A percentile compares a stretch with the other conserved stretches of the same genome.
Evolutionary conservation across 106 monocot species (phyloP).

Genomic region (Alisma plantagoaquatica): DNA sequence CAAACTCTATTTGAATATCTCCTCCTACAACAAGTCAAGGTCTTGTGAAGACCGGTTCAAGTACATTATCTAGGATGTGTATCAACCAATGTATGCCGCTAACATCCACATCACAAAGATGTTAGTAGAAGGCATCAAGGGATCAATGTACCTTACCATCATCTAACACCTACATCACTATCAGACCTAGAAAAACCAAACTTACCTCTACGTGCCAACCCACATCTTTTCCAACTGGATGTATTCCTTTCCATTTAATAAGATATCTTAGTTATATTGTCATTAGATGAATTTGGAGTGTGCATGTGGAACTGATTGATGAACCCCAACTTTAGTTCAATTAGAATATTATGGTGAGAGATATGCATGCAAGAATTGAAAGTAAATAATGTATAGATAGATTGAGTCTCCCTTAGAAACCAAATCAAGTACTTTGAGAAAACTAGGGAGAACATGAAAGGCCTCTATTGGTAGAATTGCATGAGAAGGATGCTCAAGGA

Average conservation of each 20-base stretch:
- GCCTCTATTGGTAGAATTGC: constrained; percentile 16
- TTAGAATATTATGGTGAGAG: too few species aligned
- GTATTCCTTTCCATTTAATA: too few species aligned
- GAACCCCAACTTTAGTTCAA: too few species aligned
- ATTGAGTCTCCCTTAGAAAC: constrained; percentile 27
- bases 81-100: constrained; percentile 39
- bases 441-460: constrained; percentile 17
- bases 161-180: constrained; percentile 19
- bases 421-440: constrained; percentile 42
- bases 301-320: too few species aligned
- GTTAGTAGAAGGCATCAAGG: constrained; percentile 29
- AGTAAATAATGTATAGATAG: constrained; percentile 7
- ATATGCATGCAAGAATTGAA: too few species aligned
- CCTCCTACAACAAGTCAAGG: constrained; percentile 12
- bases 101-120: constrained; percentile 29
- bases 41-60: constrained; percentile 32
- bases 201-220: too few species aligned
- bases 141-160: constrained; percentile 19
- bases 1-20: constrained; percentile 26
- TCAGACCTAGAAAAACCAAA: too few species aligned
- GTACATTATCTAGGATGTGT: constrained; percentile 56
- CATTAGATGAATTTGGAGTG: too few species aligned
- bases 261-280: too few species aligned
- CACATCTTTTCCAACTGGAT: too few species aligned
- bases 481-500: constrained; percentile 19